These are phyloP conservation scores for Bondarzewia mesenterica DNA, from an alignment of 1,284 basidiomycete genomes.

Conservation along the genomic window DNA sequence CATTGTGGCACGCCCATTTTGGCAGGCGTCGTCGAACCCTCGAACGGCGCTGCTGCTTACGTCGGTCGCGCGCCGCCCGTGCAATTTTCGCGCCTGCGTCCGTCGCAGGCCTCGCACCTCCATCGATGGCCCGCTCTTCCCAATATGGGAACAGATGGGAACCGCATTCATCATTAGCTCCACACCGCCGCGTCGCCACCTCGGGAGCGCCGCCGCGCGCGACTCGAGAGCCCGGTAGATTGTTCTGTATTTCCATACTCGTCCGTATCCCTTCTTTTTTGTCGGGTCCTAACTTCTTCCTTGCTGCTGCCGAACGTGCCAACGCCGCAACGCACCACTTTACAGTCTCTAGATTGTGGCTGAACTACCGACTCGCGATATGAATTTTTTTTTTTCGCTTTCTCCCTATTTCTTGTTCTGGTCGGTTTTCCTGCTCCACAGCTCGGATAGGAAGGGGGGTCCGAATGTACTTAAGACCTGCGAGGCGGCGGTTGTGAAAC, in stretches of 20 bases:
- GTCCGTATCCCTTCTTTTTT: background rate
- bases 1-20: background rate
- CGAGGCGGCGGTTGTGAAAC: background rate
- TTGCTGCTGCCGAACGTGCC: background rate
- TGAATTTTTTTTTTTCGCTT: background rate
- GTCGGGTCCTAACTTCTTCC: too few species aligned
- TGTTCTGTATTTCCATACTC: background rate
- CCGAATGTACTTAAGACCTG: background rate
- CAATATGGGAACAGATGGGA: background rate
- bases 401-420: too few species aligned
- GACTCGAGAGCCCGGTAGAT: background rate
- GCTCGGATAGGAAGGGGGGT: too few species aligned
- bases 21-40: background rate
- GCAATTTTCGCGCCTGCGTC: background rate
- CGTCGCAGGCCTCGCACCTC: too few species aligned
- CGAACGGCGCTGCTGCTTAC: background rate
- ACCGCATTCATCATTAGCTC: too few species aligned
- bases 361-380: too few species aligned
- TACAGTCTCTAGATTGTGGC: too few species aligned
- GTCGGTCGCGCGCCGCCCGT: background rate
- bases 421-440: too few species aligned
- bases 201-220: background rate
- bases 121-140: background rate
- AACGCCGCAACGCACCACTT: too few species aligned
- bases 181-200: background rate